phyloP scores from a whole-genome alignment of 78 protist genomes.

The Dictyostelium firmibasis region DNA sequence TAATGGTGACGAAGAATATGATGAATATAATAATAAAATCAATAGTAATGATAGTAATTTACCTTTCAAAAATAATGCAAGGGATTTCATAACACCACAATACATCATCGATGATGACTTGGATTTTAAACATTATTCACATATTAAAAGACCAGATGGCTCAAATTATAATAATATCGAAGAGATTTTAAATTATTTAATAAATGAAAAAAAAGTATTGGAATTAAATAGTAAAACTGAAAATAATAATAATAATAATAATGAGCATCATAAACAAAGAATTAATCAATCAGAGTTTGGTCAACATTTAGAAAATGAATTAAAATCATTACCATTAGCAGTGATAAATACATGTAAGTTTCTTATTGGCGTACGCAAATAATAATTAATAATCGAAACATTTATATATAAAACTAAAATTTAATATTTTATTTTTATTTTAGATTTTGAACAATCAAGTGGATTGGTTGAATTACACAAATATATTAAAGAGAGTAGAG shows the following conservation, averaged over 20 bases:
- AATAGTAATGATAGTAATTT: background rate
- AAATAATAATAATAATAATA: background rate
- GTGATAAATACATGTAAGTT: constrained; percentile 60
- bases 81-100: background rate
- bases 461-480: constrained; percentile 44
- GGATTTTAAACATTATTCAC: constrained; percentile 10
- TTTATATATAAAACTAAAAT: too few species aligned
- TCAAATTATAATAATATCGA: background rate
- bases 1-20: background rate
- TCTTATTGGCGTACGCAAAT: too few species aligned
- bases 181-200: constrained; percentile 4
- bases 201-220: background rate
- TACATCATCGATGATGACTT: background rate
- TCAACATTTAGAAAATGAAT: constrained; percentile 5
- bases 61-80: background rate
- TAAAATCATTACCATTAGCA: constrained; percentile 49
- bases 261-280: background rate
- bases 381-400: too few species aligned
- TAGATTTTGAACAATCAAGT: constrained; percentile 56
- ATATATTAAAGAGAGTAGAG: constrained; percentile 23
- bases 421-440: background rate
- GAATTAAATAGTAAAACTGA: background rate
- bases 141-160: constrained; percentile 12
- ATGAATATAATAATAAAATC: background rate
- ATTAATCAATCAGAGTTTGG: background rate